Base-by-base conservation (phyloP, 139 green algal species). In the Marvania coccoides region DNA sequence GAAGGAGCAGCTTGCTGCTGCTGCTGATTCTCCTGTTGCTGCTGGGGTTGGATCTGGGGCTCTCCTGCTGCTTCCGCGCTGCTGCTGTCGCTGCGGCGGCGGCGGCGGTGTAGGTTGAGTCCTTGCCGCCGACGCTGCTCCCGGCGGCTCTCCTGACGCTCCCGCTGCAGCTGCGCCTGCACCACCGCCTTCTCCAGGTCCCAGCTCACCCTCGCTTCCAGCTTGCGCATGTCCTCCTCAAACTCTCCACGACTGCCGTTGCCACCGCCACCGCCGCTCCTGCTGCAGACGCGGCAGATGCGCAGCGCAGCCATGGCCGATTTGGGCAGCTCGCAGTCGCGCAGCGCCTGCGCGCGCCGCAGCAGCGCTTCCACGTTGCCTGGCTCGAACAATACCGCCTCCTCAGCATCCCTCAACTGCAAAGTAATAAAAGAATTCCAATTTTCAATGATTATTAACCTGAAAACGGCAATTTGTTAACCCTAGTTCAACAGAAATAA, bases 311-410 rank as follows among this genome's bases (percentile, higher is more conserved):
- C 42, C 19, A 19, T 28, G 19, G 53, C 5, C 47, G 4, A 19
- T n/a, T 72, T 60, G 64, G 61, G 33, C 60, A 75, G 61, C 28
- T 35, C 35, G 2, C 39, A 53, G 1, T 39, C 66, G 7, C 37
- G 47, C 58, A 92, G 69, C 31, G 75, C 73, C 54, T 83, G 65
- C 1, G 80, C 61, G 8, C 83, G 73, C 36, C 72, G 40, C 45
- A 80, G 34, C 58, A 28, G 42, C 42, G 42, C 42, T 51, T 28
- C 42, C 19, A 51, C 42, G 19, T 51, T 51, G 19, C 19, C 42
- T 19, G 19, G 19, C 19, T 51, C 42, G 42, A 28, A 51, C 19
- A 28, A 51, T 19, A 51, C 42, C 19, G 24, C 45, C 37, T 58
- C 31, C 42, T 59, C 58, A 40, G 29, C 58, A 65, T 23, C 28